These are phyloP conservation scores for Euphorbia tirucalli DNA, from an alignment of 345 rosid genomes.

Conservation along the genomic window DNA sequence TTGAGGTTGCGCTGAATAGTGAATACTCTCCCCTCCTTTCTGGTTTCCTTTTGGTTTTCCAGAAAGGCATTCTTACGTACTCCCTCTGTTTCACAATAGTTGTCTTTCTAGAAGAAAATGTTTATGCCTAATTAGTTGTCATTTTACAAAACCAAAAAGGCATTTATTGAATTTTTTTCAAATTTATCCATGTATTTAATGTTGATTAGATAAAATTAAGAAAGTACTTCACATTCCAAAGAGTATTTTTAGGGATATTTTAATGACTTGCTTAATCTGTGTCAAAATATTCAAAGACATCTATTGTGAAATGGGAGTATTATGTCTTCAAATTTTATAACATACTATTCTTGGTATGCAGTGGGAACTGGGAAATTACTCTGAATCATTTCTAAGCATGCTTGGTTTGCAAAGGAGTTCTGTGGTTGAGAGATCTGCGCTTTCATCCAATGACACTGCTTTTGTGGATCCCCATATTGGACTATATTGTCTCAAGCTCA, in stretches of 20 bases:
- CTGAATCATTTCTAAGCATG: slow-evolving; percentile 64
- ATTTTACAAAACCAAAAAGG: too few relatives aligned
- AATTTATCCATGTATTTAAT: too few relatives aligned
- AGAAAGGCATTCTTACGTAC: neutral
- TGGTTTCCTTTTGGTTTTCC: neutral
- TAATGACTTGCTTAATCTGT: too few relatives aligned
- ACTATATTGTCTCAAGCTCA: slow-evolving; percentile 55
- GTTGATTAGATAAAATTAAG: too few relatives aligned
- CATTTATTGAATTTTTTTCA: too few relatives aligned
- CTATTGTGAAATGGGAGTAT: too few relatives aligned
- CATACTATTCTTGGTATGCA: slow-evolving; percentile 42
- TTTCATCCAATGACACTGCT: slow-evolving; percentile 55
- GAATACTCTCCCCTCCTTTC: slow-evolving; percentile 18
- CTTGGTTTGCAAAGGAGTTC: slow-evolving; percentile 45
- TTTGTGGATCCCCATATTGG: slow-evolving; percentile 83
- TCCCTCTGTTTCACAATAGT: too few relatives aligned
- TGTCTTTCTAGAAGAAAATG: too few relatives aligned
- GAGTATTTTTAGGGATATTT: too few relatives aligned
- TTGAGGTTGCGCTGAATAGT: slow-evolving; percentile 57
- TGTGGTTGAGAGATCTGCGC: slow-evolving; percentile 32
- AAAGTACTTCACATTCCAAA: too few relatives aligned
- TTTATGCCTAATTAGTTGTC: too few relatives aligned
- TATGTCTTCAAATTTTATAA: neutral
- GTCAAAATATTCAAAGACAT: too few relatives aligned
- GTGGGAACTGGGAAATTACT: slow-evolving; percentile 85